phyloP scores from a whole-genome alignment of 176 grass and related monocot genomes.

The Musa acuminata region DNA sequence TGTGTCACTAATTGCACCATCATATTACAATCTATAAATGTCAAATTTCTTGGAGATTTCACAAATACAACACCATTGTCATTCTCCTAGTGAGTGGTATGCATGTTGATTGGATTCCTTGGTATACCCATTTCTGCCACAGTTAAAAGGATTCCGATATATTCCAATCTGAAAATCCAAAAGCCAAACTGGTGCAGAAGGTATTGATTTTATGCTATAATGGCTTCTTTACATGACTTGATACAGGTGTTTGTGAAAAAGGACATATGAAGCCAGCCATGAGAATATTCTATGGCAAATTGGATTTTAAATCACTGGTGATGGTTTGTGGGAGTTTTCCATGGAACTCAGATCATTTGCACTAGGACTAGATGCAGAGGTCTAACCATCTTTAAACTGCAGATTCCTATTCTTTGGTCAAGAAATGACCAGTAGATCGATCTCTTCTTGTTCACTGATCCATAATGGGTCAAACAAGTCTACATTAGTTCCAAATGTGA shows the following conservation, averaged over 20 bases:
- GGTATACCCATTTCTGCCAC: constrained; percentile 76
- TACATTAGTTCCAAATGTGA: neutral
- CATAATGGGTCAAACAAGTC: neutral
- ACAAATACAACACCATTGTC: constrained; percentile 58
- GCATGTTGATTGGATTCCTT: constrained; percentile 54
- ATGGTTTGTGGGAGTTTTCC: neutral
- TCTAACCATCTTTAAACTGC: neutral
- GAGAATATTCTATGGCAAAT: neutral
- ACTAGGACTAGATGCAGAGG: neutral
- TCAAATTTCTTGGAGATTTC: constrained; percentile 82
- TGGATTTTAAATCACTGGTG: neutral
- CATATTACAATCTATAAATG: constrained; percentile 61
- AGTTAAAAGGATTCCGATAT: constrained; percentile 49
- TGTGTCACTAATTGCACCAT: constrained; percentile 50
- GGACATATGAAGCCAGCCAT: too few relatives aligned
- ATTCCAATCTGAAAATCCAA: constrained; percentile 2
- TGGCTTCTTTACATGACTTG: neutral
- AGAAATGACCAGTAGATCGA: too few relatives aligned
- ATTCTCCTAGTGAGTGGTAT: constrained; percentile 40
- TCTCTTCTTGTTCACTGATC: neutral
- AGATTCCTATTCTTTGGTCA: neutral
- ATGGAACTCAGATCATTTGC: neutral
- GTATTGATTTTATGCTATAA: neutral
- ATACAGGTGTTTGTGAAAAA: too few relatives aligned
- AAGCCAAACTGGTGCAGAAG: neutral